Conservation (phyloP, 805 yeast genomes). For the Barnettozyma botsteinii region DNA sequence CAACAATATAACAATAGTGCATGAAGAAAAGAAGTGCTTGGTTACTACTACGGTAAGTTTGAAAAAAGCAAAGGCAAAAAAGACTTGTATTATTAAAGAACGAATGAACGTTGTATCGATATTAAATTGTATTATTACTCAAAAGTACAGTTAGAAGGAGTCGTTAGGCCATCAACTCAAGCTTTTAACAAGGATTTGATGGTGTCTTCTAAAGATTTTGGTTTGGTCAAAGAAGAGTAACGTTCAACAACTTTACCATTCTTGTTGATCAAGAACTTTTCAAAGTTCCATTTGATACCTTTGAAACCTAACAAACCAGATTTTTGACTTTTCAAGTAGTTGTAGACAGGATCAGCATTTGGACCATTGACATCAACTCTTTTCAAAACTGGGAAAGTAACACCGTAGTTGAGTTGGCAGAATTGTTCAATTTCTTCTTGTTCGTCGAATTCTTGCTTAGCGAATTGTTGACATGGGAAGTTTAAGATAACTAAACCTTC, state of each 20-base stretch:
- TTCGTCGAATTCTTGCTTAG: constrained; percentile 68
- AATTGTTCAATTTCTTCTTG: constrained; percentile 67
- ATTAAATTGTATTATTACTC: too few relatives aligned
- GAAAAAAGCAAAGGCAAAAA: too few relatives aligned
- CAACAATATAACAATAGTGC: too few relatives aligned
- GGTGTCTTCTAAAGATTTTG: constrained; percentile 49
- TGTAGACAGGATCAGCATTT: constrained; percentile 73
- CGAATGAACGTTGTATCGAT: too few relatives aligned
- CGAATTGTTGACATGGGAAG: constrained; percentile 91
- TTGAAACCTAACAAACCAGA: constrained; percentile 58
- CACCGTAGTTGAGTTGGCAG: constrained; percentile 82
- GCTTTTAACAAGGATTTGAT: constrained; percentile 51
- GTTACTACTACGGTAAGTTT: too few relatives aligned
- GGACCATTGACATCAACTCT: constrained; percentile 89
- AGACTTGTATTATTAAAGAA: too few relatives aligned
- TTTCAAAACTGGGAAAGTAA: constrained; percentile 80
- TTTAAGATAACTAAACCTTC: constrained; percentile 67
- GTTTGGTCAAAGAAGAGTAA: constrained; percentile 63
- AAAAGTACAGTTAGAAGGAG: neutral
- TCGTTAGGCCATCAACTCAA: neutral
- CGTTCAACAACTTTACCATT: constrained; percentile 61
- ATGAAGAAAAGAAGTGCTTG: too few relatives aligned
- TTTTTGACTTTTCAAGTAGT: constrained; percentile 66
- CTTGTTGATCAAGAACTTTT: constrained; percentile 58
- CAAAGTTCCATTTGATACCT: constrained; percentile 77